Evolutionary conservation across 768 basidiomycete species (phyloP), one percentile per base, ranked within the genome.

Genomic region (Boletus sensibilis): DNA sequence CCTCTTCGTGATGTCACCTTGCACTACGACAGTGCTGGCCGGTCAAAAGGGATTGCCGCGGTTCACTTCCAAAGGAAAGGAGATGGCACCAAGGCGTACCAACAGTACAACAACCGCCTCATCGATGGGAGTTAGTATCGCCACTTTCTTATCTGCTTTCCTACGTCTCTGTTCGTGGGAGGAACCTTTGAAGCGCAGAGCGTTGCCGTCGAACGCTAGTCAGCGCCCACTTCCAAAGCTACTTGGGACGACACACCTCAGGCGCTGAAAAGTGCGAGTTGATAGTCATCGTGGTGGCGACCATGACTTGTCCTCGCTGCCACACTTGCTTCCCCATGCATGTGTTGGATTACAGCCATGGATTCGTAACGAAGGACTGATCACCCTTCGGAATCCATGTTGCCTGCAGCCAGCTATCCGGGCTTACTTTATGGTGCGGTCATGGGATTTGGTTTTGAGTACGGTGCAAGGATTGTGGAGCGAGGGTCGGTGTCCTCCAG

Each of bases 101-200:
- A 89, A 65, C 85, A 92, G 62, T 99, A 98, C 81, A 93, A 99
- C 83, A 92, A 92, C 78, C 89, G 97, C 72, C 90, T 98, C 78
- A 95, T 99, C 85, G 97, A 99, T 88, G 94, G 94, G 80, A 97
- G 97, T 99, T 90, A 94, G 97, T 98, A 90, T 82, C 85, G 78
- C 77, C 80, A 70, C 66, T 72, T 72, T 71, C 68, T 69, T 69
- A 64, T 72, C 75, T 64, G 62, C 63, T 72, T 75, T 73, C 64
- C 71, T 66, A 46, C 60, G 53, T 61, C 66, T 59, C 49, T 61
- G 43, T 72, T 57, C 27, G 58, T n/a, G 57, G 65, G 55, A 64
- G 52, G 43, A 50, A 25, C 56, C 56, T 61, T 56, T 56, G 54
- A 49, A 39, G 49, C 59, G 50, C 52, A 57, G 61, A 60, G 62